A percentile compares a stretch with the other conserved stretches of the same genome.
Evolutionary conservation across 2,329 filamentous ascomycete genomes (phyloP).

Genomic region (Trichoderma guizhouense): DNA sequence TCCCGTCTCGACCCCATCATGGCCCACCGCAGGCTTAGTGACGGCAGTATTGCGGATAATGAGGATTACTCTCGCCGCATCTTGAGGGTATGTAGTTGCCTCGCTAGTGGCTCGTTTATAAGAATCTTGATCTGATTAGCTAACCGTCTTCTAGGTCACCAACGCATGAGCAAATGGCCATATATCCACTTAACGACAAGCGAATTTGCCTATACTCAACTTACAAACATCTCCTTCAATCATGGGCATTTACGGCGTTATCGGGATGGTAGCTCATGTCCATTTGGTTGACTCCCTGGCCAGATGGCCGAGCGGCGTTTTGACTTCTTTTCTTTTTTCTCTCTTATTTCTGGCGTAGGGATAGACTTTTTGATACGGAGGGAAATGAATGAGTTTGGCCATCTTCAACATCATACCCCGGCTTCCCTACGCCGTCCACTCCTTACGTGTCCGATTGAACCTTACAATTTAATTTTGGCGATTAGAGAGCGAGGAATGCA

Average conservation of each 20-base stretch:
- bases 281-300: constrained; percentile 32
- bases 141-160: constrained; percentile 45
- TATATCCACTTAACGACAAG: constrained; percentile 20
- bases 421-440: constrained; percentile 39
- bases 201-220: constrained; percentile 19
- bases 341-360: constrained; percentile 34
- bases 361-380: constrained; percentile 27
- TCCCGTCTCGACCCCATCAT: constrained; percentile 83
- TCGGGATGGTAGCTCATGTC: constrained; percentile 38
- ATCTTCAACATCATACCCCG: constrained; percentile 18
- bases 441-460: constrained; percentile 33
- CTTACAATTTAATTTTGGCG: constrained; percentile 29
- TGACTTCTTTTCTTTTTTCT: constrained; percentile 29
- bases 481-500: constrained; percentile 23
- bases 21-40: constrained; percentile 79
- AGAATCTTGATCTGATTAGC: constrained; percentile 21
- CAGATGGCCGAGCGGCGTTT: constrained; percentile 38
- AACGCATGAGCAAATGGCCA: constrained; percentile 51
- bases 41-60: constrained; percentile 95
- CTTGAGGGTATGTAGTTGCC: constrained; percentile 68
- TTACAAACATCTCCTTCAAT: constrained; percentile 22
- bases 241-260: constrained; percentile 43
- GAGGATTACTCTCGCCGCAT: constrained; percentile 96
- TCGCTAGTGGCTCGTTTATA: background rate
- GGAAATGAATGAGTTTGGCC: constrained; percentile 21